Conservation (phyloP, 225 moss, liverwort and hornwort genomes). For the Bryum argenteum region DNA sequence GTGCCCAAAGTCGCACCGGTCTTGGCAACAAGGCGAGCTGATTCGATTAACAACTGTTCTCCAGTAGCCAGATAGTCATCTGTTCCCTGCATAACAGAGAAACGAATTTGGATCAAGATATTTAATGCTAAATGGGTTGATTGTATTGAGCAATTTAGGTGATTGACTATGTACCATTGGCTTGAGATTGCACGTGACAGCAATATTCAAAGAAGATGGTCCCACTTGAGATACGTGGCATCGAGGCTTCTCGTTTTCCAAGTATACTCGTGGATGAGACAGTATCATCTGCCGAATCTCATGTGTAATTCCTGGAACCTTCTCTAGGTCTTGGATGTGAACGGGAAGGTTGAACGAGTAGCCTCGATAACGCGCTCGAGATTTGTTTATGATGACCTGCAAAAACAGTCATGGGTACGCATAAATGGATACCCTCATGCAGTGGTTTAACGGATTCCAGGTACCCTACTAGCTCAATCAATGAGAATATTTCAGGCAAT, state of each 20-base stretch:
- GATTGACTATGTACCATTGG: slow-evolving; percentile 63
- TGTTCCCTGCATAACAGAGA: slow-evolving; percentile 60
- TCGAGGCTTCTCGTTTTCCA: slow-evolving; percentile 82
- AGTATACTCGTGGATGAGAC: slow-evolving; percentile 64
- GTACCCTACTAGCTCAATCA: neutral
- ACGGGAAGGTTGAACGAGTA: slow-evolving; percentile 76
- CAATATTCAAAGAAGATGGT: slow-evolving; percentile 60
- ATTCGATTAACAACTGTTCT: slow-evolving; percentile 75
- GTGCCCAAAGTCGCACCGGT: slow-evolving; percentile 71
- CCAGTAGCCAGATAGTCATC: slow-evolving; percentile 69
- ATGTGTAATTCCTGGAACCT: slow-evolving; percentile 64
- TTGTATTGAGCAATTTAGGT: neutral
- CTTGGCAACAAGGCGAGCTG: slow-evolving; percentile 70
- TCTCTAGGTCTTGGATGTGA: slow-evolving; percentile 65
- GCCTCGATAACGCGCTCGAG: slow-evolving; percentile 66
- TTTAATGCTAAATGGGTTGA: no score
- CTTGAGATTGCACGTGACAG: slow-evolving; percentile 76
- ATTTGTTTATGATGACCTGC: slow-evolving; percentile 91
- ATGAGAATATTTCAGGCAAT: neutral
- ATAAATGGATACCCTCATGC: slow-evolving; percentile 5
- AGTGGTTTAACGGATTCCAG: slow-evolving; percentile 14
- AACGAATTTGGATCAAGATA: neutral
- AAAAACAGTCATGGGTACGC: neutral
- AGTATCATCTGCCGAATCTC: slow-evolving; percentile 78
- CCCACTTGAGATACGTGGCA: slow-evolving; percentile 79